Evolutionary conservation across 208 protist species (phyloP).

Genomic region (Leishmania guyanensis): DNA sequence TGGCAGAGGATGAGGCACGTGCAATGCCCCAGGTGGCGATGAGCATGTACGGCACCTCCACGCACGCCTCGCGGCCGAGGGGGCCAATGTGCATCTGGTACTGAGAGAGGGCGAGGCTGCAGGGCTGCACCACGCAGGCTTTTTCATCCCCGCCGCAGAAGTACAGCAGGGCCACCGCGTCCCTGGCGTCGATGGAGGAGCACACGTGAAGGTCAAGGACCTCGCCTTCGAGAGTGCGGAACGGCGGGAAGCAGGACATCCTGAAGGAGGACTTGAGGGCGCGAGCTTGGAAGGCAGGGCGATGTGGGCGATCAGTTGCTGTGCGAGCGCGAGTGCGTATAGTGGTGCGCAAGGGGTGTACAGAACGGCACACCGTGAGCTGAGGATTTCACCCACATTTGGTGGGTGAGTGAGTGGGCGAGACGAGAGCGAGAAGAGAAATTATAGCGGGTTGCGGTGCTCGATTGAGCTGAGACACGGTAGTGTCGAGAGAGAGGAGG

Average conservation of each 20-base stretch:
- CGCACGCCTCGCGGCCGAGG: constrained; percentile 17
- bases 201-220: constrained; percentile 27
- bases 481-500: background rate
- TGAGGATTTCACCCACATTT: background rate
- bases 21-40: constrained; percentile 55
- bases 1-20: constrained; percentile 16
- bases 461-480: background rate
- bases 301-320: background rate
- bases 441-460: background rate
- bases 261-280: constrained; percentile 1
- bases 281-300: background rate
- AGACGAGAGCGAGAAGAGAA: background rate
- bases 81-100: constrained; percentile 36
- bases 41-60: constrained; percentile 53
- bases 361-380: background rate
- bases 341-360: background rate
- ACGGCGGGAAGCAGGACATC: constrained; percentile 19
- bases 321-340: background rate
- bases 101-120: constrained; percentile 34
- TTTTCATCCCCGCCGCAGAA: constrained; percentile 38
- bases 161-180: constrained; percentile 36
- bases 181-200: constrained; percentile 33
- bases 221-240: constrained; percentile 34
- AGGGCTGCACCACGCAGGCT: constrained; percentile 36
- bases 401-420: background rate